Evolutionary conservation across 805 yeast genomes (phyloP).

Genomic region (Wickerhamiella sorbophila): DNA sequence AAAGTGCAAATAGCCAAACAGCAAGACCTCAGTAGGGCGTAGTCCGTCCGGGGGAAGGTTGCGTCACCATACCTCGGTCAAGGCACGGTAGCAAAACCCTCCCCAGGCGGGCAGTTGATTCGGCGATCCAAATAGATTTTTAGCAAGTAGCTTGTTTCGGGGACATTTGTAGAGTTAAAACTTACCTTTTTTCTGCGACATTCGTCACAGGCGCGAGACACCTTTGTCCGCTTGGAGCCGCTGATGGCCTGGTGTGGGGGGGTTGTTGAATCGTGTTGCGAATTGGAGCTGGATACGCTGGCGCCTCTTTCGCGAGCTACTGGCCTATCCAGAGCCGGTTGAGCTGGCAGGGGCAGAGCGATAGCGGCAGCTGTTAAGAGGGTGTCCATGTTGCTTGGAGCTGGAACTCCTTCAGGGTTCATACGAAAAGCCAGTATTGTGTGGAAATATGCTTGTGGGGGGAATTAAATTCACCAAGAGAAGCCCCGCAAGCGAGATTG

Average conservation of each 20-base stretch:
- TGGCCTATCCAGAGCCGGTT: neutral
- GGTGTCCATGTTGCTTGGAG: neutral
- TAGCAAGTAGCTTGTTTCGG: too few species aligned
- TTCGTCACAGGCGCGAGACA: constrained; percentile 22
- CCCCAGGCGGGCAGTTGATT: too few species aligned
- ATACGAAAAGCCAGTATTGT: neutral
- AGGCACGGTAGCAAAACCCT: too few species aligned
- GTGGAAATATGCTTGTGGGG: too few species aligned
- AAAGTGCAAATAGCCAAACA: too few species aligned
- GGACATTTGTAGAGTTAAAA: too few species aligned
- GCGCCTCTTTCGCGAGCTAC: neutral
- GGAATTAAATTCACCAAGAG: too few species aligned
- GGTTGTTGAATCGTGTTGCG: neutral
- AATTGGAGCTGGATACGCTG: neutral
- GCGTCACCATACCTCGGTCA: too few species aligned
- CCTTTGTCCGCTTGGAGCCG: constrained; percentile 15
- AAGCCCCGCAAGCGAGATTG: too few species aligned
- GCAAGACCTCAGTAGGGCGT: too few species aligned
- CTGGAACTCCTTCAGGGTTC: neutral
- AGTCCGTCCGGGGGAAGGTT: too few species aligned
- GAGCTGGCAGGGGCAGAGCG: constrained; percentile 1
- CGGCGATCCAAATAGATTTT: too few species aligned
- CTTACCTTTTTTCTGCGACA: constrained; percentile 31
- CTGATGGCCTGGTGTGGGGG: neutral
- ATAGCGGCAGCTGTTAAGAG: neutral